Base-by-base conservation (phyloP, 148 eudicot species). In the Rhododendron vialii region DNA sequence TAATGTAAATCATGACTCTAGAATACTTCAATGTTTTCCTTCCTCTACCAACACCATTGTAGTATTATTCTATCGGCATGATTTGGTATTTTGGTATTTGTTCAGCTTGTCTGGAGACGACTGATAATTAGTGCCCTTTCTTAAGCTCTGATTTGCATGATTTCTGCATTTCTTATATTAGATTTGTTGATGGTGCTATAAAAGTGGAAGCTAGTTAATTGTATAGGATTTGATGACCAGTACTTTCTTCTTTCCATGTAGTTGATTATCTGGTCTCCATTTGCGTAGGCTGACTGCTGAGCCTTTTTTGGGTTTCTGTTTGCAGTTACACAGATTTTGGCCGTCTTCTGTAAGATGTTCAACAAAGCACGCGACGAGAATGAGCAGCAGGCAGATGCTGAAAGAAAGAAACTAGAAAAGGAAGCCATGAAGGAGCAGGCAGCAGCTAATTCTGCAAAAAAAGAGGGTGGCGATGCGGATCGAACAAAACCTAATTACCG, bases 311-410 rank as follows among this genome's bases (percentile, higher is more conserved):
- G 61, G 63, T 85, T 86, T 69, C 36, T 86, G 11, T 84, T 13
- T 89, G 91, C 94, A 98, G 99, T 98, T 82, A 95, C 96, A 33
- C 99, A 98, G 89, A 94, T 92, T 43, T 84, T 98, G 89, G 90
- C 77, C 11, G 97, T 98, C 50, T 98, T 98, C 81, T 91, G 91
- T 17, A 98, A 95, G 90, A 86, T 92, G 91, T 98, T 98, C 88
- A 94, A 94, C 28, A 98, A 98, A 88, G 90, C 99, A 45, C 93
- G 96, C 0, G 99, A 93, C 7, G 98, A 98, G 92, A 98, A 98
- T 81, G 90, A 78, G 73, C 98, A 98, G 88, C 92, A 79, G 86
- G 98, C 96, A 28, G 99, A 98, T 81, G 98, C 95, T 26, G 98
- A 95, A 91, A 98, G 90, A 92, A 98, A 95, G 92, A 98, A 92